These are phyloP conservation scores for Wickerhamomyces subpelliculosus DNA, from an alignment of 805 yeast species.

Conservation along the genomic window DNA sequence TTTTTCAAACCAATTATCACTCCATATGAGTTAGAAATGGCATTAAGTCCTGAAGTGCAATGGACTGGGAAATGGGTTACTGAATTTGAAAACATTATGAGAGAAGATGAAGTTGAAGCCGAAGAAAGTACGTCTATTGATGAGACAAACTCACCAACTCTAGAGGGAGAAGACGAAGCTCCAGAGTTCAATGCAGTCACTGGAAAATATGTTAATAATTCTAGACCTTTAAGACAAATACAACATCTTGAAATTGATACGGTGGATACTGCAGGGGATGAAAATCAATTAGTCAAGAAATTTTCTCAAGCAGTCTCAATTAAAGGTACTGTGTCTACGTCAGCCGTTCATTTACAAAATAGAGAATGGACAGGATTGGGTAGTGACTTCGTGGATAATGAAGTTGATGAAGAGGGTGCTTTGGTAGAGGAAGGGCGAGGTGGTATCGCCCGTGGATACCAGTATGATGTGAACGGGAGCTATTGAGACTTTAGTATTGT, in stretches of 20 bases:
- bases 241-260: constrained; percentile 58
- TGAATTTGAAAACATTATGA: constrained; percentile 55
- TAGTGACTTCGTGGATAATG: constrained; percentile 53
- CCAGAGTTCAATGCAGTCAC: constrained; percentile 90
- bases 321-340: constrained; percentile 79
- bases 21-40: constrained; percentile 83
- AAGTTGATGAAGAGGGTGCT: constrained; percentile 57
- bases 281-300: constrained; percentile 43
- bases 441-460: constrained; percentile 90
- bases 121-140: constrained; percentile 10
- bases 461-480: constrained; percentile 25
- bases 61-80: constrained; percentile 96
- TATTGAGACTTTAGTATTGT: background rate
- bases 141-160: constrained; percentile 8
- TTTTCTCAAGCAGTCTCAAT: constrained; percentile 56
- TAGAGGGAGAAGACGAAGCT: constrained; percentile 39
- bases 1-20: constrained; percentile 89
- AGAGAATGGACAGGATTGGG: constrained; percentile 90
- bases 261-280: constrained; percentile 22
- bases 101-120: constrained; percentile 25
- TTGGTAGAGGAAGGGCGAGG: constrained; percentile 71
- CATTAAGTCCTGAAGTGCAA: constrained; percentile 63
- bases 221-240: constrained; percentile 68
- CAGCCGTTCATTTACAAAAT: constrained; percentile 68
- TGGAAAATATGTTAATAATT: constrained; percentile 60